Conservation (phyloP, 305 asterid genomes). For the Rubia peregrina region DNA sequence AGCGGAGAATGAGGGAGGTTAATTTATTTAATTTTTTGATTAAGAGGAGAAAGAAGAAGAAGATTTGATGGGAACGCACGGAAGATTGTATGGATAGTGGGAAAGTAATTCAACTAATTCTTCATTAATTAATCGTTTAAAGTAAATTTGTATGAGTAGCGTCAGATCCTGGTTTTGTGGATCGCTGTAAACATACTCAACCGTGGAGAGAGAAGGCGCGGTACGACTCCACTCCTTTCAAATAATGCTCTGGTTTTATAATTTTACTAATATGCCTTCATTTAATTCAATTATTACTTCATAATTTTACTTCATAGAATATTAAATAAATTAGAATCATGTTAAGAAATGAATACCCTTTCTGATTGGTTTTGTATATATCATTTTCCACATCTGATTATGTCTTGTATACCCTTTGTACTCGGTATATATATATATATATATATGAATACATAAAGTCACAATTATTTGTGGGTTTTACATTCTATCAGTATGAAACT, state of each 20-base stretch:
- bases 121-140: background rate
- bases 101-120: background rate
- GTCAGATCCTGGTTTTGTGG: slow-evolving; percentile 56
- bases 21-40: slow-evolving; percentile 5
- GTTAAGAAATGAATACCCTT: no score
- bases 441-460: no score
- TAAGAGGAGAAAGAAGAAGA: background rate
- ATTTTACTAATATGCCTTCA: slow-evolving; percentile 12
- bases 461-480: no score
- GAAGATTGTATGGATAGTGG: slow-evolving; percentile 5
- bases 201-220: slow-evolving; percentile 17
- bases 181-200: slow-evolving; percentile 49
- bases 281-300: no score
- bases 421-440: no score
- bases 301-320: no score
- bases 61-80: background rate
- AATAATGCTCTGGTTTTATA: slow-evolving; percentile 9
- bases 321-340: no score
- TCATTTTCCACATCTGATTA: no score
- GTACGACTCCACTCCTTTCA: slow-evolving; percentile 8
- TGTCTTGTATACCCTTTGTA: no score
- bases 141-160: slow-evolving; percentile 13
- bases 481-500: no score
- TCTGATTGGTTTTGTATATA: no score
- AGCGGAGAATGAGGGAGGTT: background rate